phyloP scores from a whole-genome alignment of 371 early-diverging fungal species.

The Lichtheimia corymbifera region DNA sequence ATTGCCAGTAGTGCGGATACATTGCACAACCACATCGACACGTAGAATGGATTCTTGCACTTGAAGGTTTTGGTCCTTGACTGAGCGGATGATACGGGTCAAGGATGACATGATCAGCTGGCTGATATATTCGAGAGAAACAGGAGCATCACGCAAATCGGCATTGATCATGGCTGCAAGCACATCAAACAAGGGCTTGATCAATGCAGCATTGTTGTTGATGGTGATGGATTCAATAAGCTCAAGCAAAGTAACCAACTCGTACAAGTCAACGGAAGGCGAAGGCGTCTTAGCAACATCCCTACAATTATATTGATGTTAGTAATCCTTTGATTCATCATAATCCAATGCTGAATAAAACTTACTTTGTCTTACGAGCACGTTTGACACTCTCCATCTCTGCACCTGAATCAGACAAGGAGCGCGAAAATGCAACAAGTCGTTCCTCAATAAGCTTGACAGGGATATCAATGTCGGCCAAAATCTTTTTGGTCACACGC shows the following conservation, averaged over 20 bases:
- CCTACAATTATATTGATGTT: not conserved
- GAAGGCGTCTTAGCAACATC: slow-evolving; percentile 1
- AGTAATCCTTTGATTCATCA: not conserved
- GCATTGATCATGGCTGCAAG: slow-evolving; percentile 70
- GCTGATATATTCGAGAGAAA: slow-evolving; percentile 84
- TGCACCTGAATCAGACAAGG: slow-evolving; percentile 13
- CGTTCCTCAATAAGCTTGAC: slow-evolving; percentile 43
- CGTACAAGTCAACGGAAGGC: slow-evolving; percentile 45
- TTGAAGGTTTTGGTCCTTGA: slow-evolving; percentile 43
- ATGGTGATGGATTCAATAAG: slow-evolving; percentile 65
- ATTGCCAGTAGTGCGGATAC: slow-evolving; percentile 87
- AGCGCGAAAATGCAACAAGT: slow-evolving; percentile 23
- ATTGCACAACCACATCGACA: slow-evolving; percentile 87
- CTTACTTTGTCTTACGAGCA: slow-evolving; percentile 29
- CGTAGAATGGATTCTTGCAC: slow-evolving; percentile 60
- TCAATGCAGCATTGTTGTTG: slow-evolving; percentile 44
- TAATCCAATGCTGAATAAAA: not conserved
- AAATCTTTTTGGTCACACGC: slow-evolving; percentile 58
- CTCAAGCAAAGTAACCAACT: slow-evolving; percentile 70
- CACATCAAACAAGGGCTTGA: slow-evolving; percentile 75
- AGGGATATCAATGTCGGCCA: slow-evolving; percentile 55
- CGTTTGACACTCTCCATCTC: slow-evolving; percentile 29
- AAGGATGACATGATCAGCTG: slow-evolving; percentile 81
- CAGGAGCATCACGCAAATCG: slow-evolving; percentile 53
- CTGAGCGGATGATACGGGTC: slow-evolving; percentile 65